Percentiles rank a stretch among this genome's conserved stretches.
Conservation (phyloP, 768 basidiomycete species). For the Cystobasidiopsis lactophilus region DNA sequence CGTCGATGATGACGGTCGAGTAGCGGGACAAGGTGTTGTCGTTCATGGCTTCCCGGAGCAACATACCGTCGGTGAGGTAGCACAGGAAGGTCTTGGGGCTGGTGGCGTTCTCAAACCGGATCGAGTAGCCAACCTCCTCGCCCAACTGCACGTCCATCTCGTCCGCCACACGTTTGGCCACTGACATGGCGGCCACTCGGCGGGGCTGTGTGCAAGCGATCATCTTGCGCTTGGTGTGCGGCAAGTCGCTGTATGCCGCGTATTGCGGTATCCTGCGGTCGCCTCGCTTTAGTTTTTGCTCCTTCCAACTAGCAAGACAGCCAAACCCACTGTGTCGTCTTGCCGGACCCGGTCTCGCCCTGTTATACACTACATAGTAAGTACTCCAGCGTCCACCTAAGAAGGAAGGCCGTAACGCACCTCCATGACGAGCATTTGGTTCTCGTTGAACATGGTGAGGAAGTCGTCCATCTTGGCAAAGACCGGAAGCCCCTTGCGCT, state of each 20-base stretch:
- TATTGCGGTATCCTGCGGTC: conserved; percentile 77
- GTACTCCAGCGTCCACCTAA: not conserved
- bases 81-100: conserved; percentile 74
- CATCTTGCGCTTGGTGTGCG: conserved; percentile 62
- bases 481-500: conserved; percentile 73
- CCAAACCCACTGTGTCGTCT: conserved; percentile 65
- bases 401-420: not conserved
- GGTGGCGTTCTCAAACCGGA: conserved; percentile 96
- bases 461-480: conserved; percentile 80
- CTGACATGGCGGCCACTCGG: conserved; percentile 91
- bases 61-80: conserved; percentile 99
- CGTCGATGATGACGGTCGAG: conserved; percentile 94
- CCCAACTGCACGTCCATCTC: conserved; percentile 96
- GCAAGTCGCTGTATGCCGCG: conserved; percentile 76
- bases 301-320: not conserved
- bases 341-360: conserved; percentile 86
- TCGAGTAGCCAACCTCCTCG: conserved; percentile 87
- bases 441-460: conserved; percentile 37
- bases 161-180: conserved; percentile 93
- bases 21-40: conserved; percentile 72
- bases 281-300: not conserved
- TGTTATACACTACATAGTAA: not conserved
- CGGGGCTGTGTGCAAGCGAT: conserved; percentile 94
- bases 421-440: conserved; percentile 71
- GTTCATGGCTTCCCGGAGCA: conserved; percentile 55